These are phyloP conservation scores for Venturia oleaginea DNA, from an alignment of 2,329 filamentous ascomycete species.

Conservation along the genomic window DNA sequence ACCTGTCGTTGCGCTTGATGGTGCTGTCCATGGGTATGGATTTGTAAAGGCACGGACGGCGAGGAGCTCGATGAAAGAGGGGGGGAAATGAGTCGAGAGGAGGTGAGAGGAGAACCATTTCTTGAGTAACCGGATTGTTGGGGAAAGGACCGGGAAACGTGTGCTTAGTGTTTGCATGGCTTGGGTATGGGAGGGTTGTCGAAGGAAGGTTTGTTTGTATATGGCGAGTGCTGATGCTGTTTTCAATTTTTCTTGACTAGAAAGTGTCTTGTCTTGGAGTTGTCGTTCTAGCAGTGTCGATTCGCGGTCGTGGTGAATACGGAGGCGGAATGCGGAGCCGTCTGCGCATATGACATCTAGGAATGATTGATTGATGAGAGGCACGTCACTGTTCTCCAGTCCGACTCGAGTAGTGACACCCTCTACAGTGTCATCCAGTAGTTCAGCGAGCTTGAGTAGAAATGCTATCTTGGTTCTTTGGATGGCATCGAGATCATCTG, in stretches of 20 bases:
- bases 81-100: slow-evolving; percentile 62
- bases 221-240: slow-evolving; percentile 59
- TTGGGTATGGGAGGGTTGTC: slow-evolving; percentile 71
- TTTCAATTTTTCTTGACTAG: slow-evolving; percentile 44
- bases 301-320: slow-evolving; percentile 84
- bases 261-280: slow-evolving; percentile 54
- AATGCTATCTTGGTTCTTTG: slow-evolving; percentile 93
- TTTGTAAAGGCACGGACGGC: slow-evolving; percentile 69
- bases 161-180: slow-evolving; percentile 73
- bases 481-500: slow-evolving; percentile 81
- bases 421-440: slow-evolving; percentile 55
- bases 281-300: slow-evolving; percentile 70
- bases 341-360: slow-evolving; percentile 63
- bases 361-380: slow-evolving; percentile 68
- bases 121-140: slow-evolving; percentile 76
- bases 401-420: slow-evolving; percentile 62
- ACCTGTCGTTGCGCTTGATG: slow-evolving; percentile 67
- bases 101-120: slow-evolving; percentile 83
- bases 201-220: slow-evolving; percentile 63
- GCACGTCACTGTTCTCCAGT: slow-evolving; percentile 63
- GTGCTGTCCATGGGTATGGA: slow-evolving; percentile 69
- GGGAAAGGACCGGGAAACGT: slow-evolving; percentile 68
- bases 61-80: slow-evolving; percentile 75
- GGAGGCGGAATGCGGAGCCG: slow-evolving; percentile 69
- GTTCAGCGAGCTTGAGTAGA: slow-evolving; percentile 60